A percentile compares a stretch with the other conserved stretches of the same genome.
These are phyloP conservation scores for Podospora sp. DNA, from an alignment of 495 filamentous ascomycete genomes.

Conservation along the genomic window DNA sequence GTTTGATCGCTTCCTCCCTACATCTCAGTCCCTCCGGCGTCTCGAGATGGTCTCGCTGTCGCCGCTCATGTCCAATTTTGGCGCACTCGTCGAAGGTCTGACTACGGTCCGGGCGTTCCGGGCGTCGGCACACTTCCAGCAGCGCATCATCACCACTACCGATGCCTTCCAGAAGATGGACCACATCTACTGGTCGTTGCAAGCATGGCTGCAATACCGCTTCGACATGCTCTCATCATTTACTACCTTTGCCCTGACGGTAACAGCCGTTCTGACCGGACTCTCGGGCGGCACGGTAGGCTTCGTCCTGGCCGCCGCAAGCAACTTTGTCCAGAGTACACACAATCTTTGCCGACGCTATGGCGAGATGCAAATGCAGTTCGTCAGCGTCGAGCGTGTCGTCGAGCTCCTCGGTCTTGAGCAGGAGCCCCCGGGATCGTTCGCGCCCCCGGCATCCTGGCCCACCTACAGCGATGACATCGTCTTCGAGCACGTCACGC, in stretches of 20 bases:
- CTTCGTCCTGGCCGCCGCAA: conserved; percentile 68
- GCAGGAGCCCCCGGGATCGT: conserved; percentile 65
- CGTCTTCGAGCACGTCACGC: conserved; percentile 71
- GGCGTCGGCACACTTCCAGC: conserved; percentile 73
- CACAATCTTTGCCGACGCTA: conserved; percentile 74
- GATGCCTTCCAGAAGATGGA: conserved; percentile 90
- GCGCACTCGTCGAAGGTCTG: conserved; percentile 74
- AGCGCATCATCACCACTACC: conserved; percentile 70
- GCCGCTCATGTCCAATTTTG: conserved; percentile 84
- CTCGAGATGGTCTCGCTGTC: conserved; percentile 84
- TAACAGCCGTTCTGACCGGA: conserved; percentile 68
- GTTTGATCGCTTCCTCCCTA: conserved; percentile 74
- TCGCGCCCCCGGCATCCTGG: conserved; percentile 74
- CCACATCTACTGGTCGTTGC: conserved; percentile 87
- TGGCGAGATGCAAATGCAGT: conserved; percentile 84
- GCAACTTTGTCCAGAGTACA: conserved; percentile 66
- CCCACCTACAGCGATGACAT: conserved; percentile 69
- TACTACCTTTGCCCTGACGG: conserved; percentile 71
- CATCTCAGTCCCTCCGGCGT: conserved; percentile 77
- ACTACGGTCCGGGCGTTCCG: conserved; percentile 78
- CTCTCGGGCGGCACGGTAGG: conserved; percentile 74
- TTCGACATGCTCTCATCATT: conserved; percentile 70
- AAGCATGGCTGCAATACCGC: conserved; percentile 78
- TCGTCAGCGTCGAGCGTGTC: conserved; percentile 82
- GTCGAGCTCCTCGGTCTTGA: conserved; percentile 76